These are phyloP conservation scores for Sphaerostilbella broomeana DNA, from an alignment of 2,329 filamentous ascomycete species.

Conservation along the genomic window DNA sequence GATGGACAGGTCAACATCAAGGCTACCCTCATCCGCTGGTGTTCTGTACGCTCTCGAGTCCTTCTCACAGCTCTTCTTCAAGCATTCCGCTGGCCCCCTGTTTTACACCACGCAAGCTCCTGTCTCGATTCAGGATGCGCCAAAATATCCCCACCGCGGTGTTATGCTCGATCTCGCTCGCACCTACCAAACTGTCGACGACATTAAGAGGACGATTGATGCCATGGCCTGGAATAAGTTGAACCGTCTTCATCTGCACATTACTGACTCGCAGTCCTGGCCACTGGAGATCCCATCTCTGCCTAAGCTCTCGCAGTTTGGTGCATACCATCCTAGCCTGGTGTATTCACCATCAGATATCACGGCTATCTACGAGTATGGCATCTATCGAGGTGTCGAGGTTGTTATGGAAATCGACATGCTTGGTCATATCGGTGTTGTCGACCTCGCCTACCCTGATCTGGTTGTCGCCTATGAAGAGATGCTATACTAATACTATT, in stretches of 20 bases:
- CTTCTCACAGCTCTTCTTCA: constrained; percentile 73
- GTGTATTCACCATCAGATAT: constrained; percentile 64
- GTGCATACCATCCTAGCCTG: constrained; percentile 63
- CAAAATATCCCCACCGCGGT: constrained; percentile 72
- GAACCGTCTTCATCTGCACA: constrained; percentile 74
- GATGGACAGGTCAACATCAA: constrained; percentile 56
- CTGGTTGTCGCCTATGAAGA: constrained; percentile 49
- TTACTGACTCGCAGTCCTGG: constrained; percentile 80
- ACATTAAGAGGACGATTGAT: constrained; percentile 71
- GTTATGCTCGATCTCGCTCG: constrained; percentile 73
- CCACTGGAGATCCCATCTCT: constrained; percentile 72
- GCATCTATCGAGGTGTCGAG: constrained; percentile 52
- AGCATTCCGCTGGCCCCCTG: constrained; percentile 50
- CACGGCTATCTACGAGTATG: constrained; percentile 62
- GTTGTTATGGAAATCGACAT: constrained; percentile 57
- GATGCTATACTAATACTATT: constrained; percentile 52
- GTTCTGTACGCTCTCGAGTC: constrained; percentile 65
- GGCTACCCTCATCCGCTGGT: constrained; percentile 60
- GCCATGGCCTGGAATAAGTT: constrained; percentile 73
- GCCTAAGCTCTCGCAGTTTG: constrained; percentile 61
- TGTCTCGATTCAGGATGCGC: constrained; percentile 61
- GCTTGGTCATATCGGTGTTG: constrained; percentile 52
- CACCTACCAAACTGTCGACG: constrained; percentile 59
- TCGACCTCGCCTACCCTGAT: constrained; percentile 46
- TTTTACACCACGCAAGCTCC: constrained; percentile 68